Evolutionary conservation across 1,284 basidiomycete genomes (phyloP), one percentile per base, ranked within the genome.

Genomic region (Golubevia sp.): DNA sequence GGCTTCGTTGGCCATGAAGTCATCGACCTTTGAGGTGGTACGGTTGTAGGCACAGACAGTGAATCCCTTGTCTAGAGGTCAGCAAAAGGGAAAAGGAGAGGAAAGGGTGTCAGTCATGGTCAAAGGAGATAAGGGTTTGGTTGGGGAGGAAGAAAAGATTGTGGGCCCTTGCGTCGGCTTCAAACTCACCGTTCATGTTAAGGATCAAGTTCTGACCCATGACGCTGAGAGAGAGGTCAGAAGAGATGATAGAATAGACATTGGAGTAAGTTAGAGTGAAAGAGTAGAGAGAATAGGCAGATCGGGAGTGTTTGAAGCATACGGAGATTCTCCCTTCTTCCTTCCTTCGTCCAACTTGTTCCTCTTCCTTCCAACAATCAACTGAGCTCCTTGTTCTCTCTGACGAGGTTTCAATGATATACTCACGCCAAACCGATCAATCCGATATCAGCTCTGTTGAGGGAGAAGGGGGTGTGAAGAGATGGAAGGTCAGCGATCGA

Each of bases 31-130:
- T 87, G 90, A 91, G 77, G 90, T 92, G 55, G 96, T 99, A 78
- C 96, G 92, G 88, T 99, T 99, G 88, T 92, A 99, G 24, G 93
- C 94, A 74, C 93, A 91, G 79, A 99, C 97, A 73, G 87, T 94
- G 88, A 94, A 99, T 59, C 97, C 97, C 87, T 99, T 98, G 89
- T 98, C 96, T 79, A 64, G 61, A 24, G 23, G 30, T 30, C 20
- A 15, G 11, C 11, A 34, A 11, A 7, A 49, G n/a, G 5, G 2
- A 38, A 26, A 34, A 49, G n/a, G 23, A 48, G 18, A 15, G 13
- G n/a, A 53, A 24, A 59, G 24, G 2, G 49, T 21, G 44, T 30
- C 5, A 18, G n/a, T 6, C n/a, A 24, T 48, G 24, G 58, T 51
- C 24, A 15, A n/a, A 24, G 3, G 8, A 2, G 20, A 44, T 26